phyloP scores from a whole-genome alignment of 1,284 basidiomycete species.

The Cystobasidiaceae sp. region DNA sequence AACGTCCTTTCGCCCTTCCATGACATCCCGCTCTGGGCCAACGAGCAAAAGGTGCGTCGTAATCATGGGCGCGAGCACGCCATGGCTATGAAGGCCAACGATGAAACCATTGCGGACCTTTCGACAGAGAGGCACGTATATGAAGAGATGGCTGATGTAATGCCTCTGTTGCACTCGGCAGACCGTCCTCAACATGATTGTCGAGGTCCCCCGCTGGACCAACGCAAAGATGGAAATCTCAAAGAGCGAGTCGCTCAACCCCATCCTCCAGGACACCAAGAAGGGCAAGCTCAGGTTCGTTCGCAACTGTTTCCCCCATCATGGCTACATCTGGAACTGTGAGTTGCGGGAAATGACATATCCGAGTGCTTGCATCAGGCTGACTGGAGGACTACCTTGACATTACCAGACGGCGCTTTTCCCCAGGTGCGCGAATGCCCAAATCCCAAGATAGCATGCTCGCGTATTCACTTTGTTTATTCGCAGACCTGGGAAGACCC shows the following conservation, averaged over 20 bases:
- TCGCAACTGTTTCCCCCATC: conserved; percentile 99
- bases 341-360: no score
- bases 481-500: conserved; percentile 98
- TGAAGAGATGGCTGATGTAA: background rate
- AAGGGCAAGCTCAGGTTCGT: conserved; percentile 95
- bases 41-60: conserved; percentile 60
- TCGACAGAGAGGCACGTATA: background rate
- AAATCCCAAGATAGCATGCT: no score
- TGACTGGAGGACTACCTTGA: background rate
- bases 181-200: conserved; percentile 95
- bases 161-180: background rate
- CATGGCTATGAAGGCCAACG: no score
- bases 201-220: conserved; percentile 98
- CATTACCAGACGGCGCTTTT: conserved; percentile 58
- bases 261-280: conserved; percentile 98
- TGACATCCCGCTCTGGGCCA: conserved; percentile 92
- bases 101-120: no score
- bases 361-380: no score
- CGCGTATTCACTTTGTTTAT: background rate
- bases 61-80: background rate
- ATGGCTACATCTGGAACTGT: conserved; percentile 96
- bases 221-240: conserved; percentile 54
- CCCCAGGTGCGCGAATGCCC: conserved; percentile 61
- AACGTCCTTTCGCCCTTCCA: conserved; percentile 86
- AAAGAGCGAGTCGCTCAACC: conserved; percentile 82